A percentile compares a stretch with the other conserved stretches of the same genome.
These are phyloP conservation scores for Usnea hakonensis DNA, from an alignment of 495 filamentous ascomycete species.

Conservation along the genomic window DNA sequence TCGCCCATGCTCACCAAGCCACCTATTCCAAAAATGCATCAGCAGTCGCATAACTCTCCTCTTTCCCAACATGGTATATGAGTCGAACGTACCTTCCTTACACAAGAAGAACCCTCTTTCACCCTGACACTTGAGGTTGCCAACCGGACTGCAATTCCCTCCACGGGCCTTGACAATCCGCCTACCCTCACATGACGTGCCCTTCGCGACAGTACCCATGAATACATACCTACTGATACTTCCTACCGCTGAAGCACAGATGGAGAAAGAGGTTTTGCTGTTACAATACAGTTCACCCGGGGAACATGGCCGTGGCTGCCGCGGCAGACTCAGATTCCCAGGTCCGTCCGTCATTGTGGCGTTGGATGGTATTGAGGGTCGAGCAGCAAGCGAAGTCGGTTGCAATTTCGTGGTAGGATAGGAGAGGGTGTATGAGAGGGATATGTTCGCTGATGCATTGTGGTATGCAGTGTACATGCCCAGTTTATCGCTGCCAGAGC, in stretches of 20 bases:
- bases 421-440: constrained; percentile 5
- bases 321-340: neutral
- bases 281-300: neutral
- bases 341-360: neutral
- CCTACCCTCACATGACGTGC: neutral
- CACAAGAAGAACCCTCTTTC: neutral
- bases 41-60: neutral
- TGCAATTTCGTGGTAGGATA: constrained; percentile 3
- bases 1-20: constrained; percentile 1
- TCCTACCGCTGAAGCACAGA: neutral
- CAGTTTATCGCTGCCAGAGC: neutral
- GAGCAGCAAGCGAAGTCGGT: neutral
- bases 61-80: neutral
- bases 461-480: neutral
- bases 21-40: neutral
- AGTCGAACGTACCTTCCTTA: neutral
- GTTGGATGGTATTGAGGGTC: neutral
- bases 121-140: neutral
- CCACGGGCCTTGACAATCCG: neutral
- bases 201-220: neutral
- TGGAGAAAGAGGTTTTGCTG: neutral
- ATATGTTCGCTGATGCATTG: neutral
- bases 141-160: neutral
- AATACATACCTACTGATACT: neutral
- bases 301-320: neutral